Evolutionary conservation across 2,329 filamentous ascomycete genomes (phyloP).

Genomic region (Fusarium brevicatenulatum): DNA sequence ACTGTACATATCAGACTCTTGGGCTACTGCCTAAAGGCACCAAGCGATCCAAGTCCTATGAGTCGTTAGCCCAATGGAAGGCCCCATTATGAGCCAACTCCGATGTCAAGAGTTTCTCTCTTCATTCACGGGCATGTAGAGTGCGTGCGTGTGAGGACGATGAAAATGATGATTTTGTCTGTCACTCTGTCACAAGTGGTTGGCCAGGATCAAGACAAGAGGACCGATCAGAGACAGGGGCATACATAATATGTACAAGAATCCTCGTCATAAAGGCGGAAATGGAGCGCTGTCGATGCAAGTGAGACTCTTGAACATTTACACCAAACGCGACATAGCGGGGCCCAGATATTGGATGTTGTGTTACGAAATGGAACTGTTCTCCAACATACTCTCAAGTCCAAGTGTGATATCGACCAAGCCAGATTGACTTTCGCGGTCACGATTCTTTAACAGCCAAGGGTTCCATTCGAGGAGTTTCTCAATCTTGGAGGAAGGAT

Average conservation of each 20-base stretch:
- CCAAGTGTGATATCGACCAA: not conserved
- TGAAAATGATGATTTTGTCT: constrained; percentile 4
- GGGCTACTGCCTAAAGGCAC: not conserved
- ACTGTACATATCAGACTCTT: constrained; percentile 12
- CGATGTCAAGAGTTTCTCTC: not conserved
- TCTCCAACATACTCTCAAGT: not conserved
- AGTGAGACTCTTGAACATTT: constrained; percentile 13
- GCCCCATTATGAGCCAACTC: not conserved
- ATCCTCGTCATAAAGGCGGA: constrained; percentile 25
- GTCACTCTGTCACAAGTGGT: constrained; percentile 13
- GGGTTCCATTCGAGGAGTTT: not conserved
- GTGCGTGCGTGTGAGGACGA: constrained; percentile 10
- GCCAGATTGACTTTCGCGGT: not conserved
- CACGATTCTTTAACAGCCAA: not conserved
- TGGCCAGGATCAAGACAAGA: constrained; percentile 9
- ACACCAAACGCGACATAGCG: not conserved
- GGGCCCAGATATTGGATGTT: not conserved
- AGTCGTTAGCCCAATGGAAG: not conserved
- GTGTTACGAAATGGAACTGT: not conserved
- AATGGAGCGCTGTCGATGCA: constrained; percentile 33
- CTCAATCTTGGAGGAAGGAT: not conserved
- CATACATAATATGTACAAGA: constrained; percentile 20
- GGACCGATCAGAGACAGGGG: constrained; percentile 37
- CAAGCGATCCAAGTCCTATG: not conserved
- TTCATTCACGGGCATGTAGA: not conserved